These are phyloP conservation scores for Thielaviopsis ethacetica DNA, from an alignment of 2,329 filamentous ascomycete genomes.

Conservation along the genomic window DNA sequence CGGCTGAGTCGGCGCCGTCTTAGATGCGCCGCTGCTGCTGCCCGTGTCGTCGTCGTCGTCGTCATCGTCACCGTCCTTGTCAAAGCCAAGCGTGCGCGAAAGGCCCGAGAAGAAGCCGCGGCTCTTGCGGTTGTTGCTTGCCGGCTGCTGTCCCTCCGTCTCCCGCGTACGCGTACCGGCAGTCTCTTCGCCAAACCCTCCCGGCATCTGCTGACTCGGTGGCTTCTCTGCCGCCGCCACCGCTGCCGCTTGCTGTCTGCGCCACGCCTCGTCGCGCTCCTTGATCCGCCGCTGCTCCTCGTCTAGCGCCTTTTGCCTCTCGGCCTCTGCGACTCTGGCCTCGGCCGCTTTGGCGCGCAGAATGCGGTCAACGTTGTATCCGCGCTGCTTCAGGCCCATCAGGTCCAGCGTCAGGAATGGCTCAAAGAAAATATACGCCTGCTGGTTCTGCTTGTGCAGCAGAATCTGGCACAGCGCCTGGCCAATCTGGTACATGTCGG, in stretches of 20 bases:
- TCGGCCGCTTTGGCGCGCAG: constrained; percentile 76
- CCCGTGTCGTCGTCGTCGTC: constrained; percentile 16
- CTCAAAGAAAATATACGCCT: constrained; percentile 80
- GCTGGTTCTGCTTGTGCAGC: constrained; percentile 66
- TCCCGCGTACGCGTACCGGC: neutral
- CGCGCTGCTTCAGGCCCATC: constrained; percentile 64
- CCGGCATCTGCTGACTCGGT: constrained; percentile 15
- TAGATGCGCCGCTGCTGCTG: constrained; percentile 6
- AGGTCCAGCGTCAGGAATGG: constrained; percentile 78
- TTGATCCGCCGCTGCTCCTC: constrained; percentile 54
- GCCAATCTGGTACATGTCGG: constrained; percentile 83
- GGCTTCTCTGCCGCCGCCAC: constrained; percentile 10
- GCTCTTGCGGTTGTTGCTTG: constrained; percentile 26
- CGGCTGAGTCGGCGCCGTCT: neutral
- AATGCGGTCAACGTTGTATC: constrained; percentile 94
- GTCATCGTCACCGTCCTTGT: constrained; percentile 26
- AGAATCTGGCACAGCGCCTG: constrained; percentile 71
- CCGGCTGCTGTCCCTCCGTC: constrained; percentile 10
- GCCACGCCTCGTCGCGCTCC: constrained; percentile 33
- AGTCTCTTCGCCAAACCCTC: constrained; percentile 6
- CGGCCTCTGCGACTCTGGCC: constrained; percentile 70
- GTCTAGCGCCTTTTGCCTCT: constrained; percentile 57
- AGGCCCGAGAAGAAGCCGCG: constrained; percentile 53
- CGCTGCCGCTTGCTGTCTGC: constrained; percentile 21
- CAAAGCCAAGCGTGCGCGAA: constrained; percentile 51